Percentiles rank a stretch among this genome's conserved stretches.
phyloP scores from a whole-genome alignment of 202 grass and related monocot genomes.

The Alloteropsis angusta region DNA sequence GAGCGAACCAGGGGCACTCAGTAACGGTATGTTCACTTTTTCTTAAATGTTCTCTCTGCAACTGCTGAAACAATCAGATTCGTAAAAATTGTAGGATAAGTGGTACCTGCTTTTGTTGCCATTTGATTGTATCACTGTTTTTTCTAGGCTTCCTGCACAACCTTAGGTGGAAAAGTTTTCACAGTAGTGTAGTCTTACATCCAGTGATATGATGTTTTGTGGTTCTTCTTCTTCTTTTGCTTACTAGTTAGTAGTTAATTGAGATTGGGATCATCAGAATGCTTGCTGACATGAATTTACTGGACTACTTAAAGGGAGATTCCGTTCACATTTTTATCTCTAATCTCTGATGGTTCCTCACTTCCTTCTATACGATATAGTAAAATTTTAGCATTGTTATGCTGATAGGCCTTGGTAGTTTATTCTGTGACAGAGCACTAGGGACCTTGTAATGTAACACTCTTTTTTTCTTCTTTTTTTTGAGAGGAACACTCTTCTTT shows the following conservation, averaged over 20 bases:
- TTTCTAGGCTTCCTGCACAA: neutral
- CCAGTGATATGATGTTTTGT: neutral
- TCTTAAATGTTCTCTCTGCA: neutral
- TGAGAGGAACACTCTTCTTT: too few relatives aligned
- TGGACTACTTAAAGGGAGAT: neutral
- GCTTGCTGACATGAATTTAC: neutral
- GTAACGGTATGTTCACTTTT: conserved; percentile 38
- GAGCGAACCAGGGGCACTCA: conserved; percentile 84
- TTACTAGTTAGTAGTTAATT: neutral
- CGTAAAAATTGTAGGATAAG: neutral
- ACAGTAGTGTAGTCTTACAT: neutral
- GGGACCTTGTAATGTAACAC: too few relatives aligned
- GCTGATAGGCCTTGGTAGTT: too few relatives aligned
- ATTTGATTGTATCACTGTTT: neutral
- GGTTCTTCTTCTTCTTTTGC: neutral
- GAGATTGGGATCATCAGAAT: neutral
- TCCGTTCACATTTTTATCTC: neutral
- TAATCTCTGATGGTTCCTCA: neutral
- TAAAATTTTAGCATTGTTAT: too few relatives aligned
- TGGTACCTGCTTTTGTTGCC: neutral
- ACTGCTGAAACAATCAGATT: neutral
- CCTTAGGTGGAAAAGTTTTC: neutral
- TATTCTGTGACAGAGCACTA: too few relatives aligned
- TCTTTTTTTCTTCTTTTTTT: too few relatives aligned
- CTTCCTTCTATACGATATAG: neutral